A percentile compares a stretch with the other conserved stretches of the same genome.
These are phyloP conservation scores for Apiotrichum montevideense DNA, from an alignment of 1,284 basidiomycete species.

Conservation along the genomic window DNA sequence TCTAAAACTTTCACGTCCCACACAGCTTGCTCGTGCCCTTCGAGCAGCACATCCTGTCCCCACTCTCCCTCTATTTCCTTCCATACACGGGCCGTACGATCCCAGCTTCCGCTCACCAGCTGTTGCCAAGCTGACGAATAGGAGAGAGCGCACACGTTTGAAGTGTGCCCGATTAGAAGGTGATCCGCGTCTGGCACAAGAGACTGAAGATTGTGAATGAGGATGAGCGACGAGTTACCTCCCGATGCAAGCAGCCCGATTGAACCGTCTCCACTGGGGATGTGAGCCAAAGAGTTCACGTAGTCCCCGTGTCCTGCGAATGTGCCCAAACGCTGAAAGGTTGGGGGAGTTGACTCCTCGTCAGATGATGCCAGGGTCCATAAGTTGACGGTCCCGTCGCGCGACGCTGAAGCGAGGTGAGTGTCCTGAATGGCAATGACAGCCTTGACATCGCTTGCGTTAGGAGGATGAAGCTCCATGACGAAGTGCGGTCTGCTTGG, in stretches of 20 bases:
- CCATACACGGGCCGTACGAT: conserved; percentile 35
- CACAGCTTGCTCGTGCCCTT: conserved; percentile 33
- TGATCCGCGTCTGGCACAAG: conserved; percentile 18
- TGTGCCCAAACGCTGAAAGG: conserved; percentile 18
- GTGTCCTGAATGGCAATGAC: conserved; percentile 22
- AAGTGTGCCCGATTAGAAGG: conserved; percentile 26
- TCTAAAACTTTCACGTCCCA: conserved; percentile 31
- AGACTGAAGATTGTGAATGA: conserved; percentile 26
- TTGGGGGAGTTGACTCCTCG: too few species aligned
- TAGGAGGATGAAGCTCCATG: conserved; percentile 16
- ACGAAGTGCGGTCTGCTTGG: conserved; percentile 1
- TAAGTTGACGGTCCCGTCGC: conserved; percentile 28
- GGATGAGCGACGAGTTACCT: conserved; percentile 32
- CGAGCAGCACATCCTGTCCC: conserved; percentile 18
- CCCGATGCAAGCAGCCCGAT: conserved; percentile 27
- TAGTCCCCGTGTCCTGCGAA: conserved; percentile 34
- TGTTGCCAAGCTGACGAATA: conserved; percentile 18
- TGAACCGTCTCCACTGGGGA: conserved; percentile 6
- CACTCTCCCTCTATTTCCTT: conserved; percentile 14
- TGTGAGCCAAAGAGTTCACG: conserved; percentile 34
- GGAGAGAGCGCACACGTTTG: conserved; percentile 30
- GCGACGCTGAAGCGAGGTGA: conserved; percentile 25
- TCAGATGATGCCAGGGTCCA: conserved; percentile 14
- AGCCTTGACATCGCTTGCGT: conserved; percentile 29
- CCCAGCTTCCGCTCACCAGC: conserved; percentile 37